These are phyloP conservation scores for Suhomyces faveliae DNA, from an alignment of 805 yeast species.

Conservation along the genomic window DNA sequence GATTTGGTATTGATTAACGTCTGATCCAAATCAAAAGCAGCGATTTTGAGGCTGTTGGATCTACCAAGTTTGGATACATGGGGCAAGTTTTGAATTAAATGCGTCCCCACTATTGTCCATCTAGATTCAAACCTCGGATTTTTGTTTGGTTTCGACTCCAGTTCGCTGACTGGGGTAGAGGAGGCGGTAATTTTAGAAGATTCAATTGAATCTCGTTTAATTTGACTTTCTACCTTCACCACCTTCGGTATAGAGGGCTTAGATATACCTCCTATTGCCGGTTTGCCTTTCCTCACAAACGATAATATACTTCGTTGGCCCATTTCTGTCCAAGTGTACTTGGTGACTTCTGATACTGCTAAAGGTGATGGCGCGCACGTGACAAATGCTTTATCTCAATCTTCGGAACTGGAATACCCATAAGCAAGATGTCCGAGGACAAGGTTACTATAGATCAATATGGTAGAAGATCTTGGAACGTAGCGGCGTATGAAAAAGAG, in stretches of 20 bases:
- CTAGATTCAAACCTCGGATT: not conserved
- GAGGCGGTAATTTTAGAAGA: not conserved
- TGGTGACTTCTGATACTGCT: not conserved
- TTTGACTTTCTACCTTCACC: not conserved
- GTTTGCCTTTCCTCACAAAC: not conserved
- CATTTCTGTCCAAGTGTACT: not conserved
- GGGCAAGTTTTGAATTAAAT: constrained; percentile 8
- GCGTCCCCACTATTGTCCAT: constrained; percentile 7
- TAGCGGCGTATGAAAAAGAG: constrained; percentile 55
- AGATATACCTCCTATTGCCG: not conserved
- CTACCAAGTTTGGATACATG: constrained; percentile 7
- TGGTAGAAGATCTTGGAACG: constrained; percentile 76
- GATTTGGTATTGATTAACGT: constrained; percentile 70
- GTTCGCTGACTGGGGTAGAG: not conserved
- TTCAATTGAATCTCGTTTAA: not conserved
- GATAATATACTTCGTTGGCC: not conserved
- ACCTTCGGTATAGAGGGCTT: not conserved
- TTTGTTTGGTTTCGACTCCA: not conserved
- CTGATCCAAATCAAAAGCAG: constrained; percentile 84
- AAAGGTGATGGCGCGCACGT: not conserved
- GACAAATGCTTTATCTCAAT: not conserved
- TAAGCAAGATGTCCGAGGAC: constrained; percentile 8
- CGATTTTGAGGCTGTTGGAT: constrained; percentile 36
- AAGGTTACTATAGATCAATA: constrained; percentile 39
- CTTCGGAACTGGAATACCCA: not conserved